phyloP scores from a whole-genome alignment of 805 yeast genomes.

The Pichia scutulata region DNA sequence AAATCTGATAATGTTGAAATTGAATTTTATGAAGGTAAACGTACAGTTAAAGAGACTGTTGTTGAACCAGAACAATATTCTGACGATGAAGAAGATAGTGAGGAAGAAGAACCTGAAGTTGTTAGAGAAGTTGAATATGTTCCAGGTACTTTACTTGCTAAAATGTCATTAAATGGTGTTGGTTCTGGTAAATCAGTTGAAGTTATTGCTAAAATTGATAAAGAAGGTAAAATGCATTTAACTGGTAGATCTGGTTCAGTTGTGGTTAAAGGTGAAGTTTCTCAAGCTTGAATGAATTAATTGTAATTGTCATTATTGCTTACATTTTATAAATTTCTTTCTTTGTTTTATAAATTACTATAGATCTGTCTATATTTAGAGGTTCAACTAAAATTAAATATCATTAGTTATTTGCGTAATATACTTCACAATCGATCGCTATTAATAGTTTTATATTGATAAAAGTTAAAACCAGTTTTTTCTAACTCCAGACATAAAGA shows the following conservation, averaged over 20 bases:
- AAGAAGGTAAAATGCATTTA: slow-evolving; percentile 56
- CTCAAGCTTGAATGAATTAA: slow-evolving; percentile 16
- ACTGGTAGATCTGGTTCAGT: slow-evolving; percentile 51
- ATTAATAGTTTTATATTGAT: no score
- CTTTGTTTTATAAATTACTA: neutral
- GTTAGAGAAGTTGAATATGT: slow-evolving; percentile 65
- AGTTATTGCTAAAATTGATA: slow-evolving; percentile 55
- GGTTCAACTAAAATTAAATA: no score
- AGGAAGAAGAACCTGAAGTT: slow-evolving; percentile 88
- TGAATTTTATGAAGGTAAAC: slow-evolving; percentile 78
- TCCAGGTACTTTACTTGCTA: slow-evolving; percentile 70
- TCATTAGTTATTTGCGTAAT: no score
- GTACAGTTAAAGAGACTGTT: slow-evolving; percentile 74
- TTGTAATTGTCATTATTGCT: no score
- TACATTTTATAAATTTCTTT: neutral
- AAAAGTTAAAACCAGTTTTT: no score
- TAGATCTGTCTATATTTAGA: no score
- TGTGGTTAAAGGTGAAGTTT: slow-evolving; percentile 42
- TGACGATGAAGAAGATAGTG: slow-evolving; percentile 41
- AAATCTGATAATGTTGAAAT: slow-evolving; percentile 57
- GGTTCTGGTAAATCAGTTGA: slow-evolving; percentile 61
- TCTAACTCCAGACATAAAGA: no score
- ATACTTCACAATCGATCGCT: no score
- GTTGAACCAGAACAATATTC: slow-evolving; percentile 58
- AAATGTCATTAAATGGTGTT: slow-evolving; percentile 65